Evolutionary conservation across 2,329 filamentous ascomycete species (phyloP).

Genomic region (Epichloe coenophiala): DNA sequence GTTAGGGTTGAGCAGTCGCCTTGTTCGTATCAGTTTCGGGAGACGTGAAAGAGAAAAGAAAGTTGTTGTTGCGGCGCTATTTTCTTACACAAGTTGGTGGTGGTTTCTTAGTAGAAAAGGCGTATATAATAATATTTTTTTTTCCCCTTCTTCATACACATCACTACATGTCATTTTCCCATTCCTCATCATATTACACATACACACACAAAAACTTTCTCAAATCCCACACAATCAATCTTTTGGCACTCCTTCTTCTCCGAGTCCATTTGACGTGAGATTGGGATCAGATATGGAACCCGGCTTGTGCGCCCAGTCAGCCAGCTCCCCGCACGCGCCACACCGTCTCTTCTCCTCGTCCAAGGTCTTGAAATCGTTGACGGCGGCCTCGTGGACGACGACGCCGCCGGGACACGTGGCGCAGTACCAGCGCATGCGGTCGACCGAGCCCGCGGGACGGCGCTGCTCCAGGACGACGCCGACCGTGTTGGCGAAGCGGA

Average conservation of each 20-base stretch:
- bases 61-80: no score
- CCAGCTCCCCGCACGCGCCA: slow-evolving; percentile 60
- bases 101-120: no score
- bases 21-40: slow-evolving; percentile 61
- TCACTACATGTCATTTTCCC: no score
- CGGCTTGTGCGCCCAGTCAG: slow-evolving; percentile 52
- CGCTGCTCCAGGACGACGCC: slow-evolving; percentile 84
- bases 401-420: slow-evolving; percentile 39
- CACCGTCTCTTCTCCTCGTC: slow-evolving; percentile 60
- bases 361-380: slow-evolving; percentile 65
- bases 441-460: slow-evolving; percentile 54
- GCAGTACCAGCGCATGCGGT: slow-evolving; percentile 89
- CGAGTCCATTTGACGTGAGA: slow-evolving; percentile 10
- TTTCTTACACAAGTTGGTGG: no score
- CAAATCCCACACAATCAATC: no score
- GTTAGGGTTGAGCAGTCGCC: slow-evolving; percentile 70
- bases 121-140: no score
- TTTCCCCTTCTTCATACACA: no score
- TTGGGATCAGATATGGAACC: slow-evolving; percentile 49
- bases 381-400: slow-evolving; percentile 77
- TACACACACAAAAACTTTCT: no score
- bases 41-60: slow-evolving; percentile 39
- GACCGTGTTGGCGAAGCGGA: slow-evolving; percentile 87
- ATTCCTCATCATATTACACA: no score
- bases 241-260: no score